A percentile compares a stretch with the other conserved stretches of the same genome.
Conservation (phyloP, 2,329 filamentous ascomycete species). For the Xylaria digitata region DNA sequence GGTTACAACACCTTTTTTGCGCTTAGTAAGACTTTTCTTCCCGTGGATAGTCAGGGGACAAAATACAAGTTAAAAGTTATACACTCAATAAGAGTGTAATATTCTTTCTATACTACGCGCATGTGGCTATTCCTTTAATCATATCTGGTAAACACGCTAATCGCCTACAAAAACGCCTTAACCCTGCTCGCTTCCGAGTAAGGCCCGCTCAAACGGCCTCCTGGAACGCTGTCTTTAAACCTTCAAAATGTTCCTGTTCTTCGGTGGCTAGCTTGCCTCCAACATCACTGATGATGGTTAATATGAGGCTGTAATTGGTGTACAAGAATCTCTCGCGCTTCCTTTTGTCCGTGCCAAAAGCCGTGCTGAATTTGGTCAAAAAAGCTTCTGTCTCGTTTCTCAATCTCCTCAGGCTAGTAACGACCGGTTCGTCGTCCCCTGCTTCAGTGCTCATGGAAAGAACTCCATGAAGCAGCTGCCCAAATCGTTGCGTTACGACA, state of each 20-base stretch:
- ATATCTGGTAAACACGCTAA: conserved; percentile 13
- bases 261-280: conserved; percentile 79
- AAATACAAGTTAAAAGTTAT: conserved; percentile 2
- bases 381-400: conserved; percentile 86
- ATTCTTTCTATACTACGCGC: neutral
- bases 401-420: conserved; percentile 80
- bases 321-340: conserved; percentile 90
- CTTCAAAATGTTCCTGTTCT: conserved; percentile 79
- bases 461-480: conserved; percentile 88
- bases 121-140: neutral
- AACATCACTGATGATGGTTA: conserved; percentile 87
- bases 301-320: conserved; percentile 95
- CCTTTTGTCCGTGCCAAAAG: conserved; percentile 77
- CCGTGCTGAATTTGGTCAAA: conserved; percentile 79
- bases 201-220: conserved; percentile 53
- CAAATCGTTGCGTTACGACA: conserved; percentile 93
- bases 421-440: conserved; percentile 93
- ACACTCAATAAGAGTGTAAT: conserved; percentile 8
- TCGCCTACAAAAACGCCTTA: conserved; percentile 11
- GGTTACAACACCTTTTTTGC: neutral
- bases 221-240: conserved; percentile 69
- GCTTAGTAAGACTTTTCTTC: neutral
- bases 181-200: neutral
- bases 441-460: conserved; percentile 86
- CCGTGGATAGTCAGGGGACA: neutral